These are phyloP conservation scores for Geotrichum cucujoidarum DNA, from an alignment of 1,139 yeast genomes.

Conservation along the genomic window DNA sequence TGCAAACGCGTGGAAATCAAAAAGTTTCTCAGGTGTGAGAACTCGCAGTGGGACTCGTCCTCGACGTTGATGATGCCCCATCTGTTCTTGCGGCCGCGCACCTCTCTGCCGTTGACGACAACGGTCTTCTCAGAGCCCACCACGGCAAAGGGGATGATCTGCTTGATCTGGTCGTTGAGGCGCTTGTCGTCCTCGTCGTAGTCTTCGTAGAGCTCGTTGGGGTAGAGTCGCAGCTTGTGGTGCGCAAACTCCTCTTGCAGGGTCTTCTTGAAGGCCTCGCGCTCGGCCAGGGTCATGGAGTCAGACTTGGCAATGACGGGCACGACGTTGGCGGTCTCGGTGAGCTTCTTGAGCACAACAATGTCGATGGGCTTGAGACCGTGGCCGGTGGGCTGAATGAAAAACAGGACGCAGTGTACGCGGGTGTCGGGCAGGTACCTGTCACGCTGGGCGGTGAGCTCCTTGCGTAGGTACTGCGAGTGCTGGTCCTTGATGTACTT, in stretches of 20 bases:
- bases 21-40: constrained; percentile 87
- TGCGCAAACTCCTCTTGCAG: constrained; percentile 69
- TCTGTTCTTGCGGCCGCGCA: constrained; percentile 85
- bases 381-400: constrained; percentile 79
- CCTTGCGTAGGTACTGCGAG: constrained; percentile 86
- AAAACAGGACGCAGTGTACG: constrained; percentile 89
- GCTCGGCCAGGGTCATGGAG: constrained; percentile 79
- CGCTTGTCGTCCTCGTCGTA: constrained; percentile 48
- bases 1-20: constrained; percentile 92
- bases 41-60: constrained; percentile 92
- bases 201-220: constrained; percentile 83
- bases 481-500: constrained; percentile 96
- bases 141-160: constrained; percentile 79
- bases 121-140: constrained; percentile 87
- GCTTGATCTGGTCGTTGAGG: constrained; percentile 46
- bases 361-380: constrained; percentile 81
- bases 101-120: constrained; percentile 60
- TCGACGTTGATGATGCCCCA: constrained; percentile 90
- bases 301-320: constrained; percentile 95
- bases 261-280: constrained; percentile 66
- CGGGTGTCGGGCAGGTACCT: constrained; percentile 79
- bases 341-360: constrained; percentile 73
- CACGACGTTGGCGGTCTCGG: constrained; percentile 89
- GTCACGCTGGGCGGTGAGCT: constrained; percentile 93
- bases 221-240: constrained; percentile 76